A percentile compares a stretch with the other conserved stretches of the same genome.
Conservation (phyloP, 768 basidiomycete species). For the Leucogyrophana mollusca region DNA sequence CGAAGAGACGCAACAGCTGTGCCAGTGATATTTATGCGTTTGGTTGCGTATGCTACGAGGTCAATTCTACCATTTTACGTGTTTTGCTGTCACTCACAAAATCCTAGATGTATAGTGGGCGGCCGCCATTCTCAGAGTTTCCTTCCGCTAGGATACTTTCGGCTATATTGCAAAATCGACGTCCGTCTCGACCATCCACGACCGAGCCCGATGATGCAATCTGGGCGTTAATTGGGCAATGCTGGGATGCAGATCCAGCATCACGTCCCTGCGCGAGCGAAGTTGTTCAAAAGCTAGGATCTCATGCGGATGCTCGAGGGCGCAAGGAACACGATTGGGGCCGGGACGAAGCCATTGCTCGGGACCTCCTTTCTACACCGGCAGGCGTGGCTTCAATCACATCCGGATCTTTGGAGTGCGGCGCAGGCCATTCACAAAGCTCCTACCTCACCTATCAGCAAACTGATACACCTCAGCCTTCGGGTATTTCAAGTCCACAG, state of each 20-base stretch:
- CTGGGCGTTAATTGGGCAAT: conserved; percentile 43
- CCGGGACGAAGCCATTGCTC: no score
- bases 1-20: conserved; percentile 43
- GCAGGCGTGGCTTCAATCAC: no score
- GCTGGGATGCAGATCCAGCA: conserved; percentile 41
- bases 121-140: conserved; percentile 51
- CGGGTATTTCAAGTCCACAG: no score
- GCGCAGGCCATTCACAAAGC: no score
- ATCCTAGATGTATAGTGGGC: conserved; percentile 49
- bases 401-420: no score
- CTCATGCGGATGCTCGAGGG: no score
- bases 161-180: conserved; percentile 42
- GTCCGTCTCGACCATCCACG: conserved; percentile 17
- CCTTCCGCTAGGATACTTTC: conserved; percentile 53
- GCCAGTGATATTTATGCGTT: conserved; percentile 27
- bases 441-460: no score
- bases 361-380: no score
- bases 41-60: conserved; percentile 30
- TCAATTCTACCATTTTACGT: conserved; percentile 2
- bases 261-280: conserved; percentile 45
- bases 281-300: conserved; percentile 21
- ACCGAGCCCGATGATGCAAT: conserved; percentile 33
- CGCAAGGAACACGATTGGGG: no score
- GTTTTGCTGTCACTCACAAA: no score
- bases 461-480: no score